Base-by-base conservation (phyloP, 371 early-diverging fungal species). In the Lichtheimia hyalospora region DNA sequence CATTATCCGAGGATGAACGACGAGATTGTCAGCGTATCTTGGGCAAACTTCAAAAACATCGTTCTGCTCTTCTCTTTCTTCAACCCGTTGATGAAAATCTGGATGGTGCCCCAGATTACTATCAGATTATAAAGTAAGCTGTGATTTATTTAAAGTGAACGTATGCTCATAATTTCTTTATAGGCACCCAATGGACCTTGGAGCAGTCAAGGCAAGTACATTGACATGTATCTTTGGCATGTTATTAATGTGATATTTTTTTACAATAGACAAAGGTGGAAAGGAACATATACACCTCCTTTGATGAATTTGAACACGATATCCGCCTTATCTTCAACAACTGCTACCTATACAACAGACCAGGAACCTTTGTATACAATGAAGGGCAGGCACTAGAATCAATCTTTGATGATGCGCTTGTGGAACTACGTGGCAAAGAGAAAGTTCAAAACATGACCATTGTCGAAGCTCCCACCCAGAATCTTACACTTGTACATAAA, bases 111-210 rank as follows among this genome's bases (percentile, higher is more conserved):
- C 77, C 74, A 12, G 62, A 64, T 13, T 79, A 79, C 23, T 76
- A 70, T 48, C 54, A 61, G 5, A 65, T 72, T 42, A 74, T 79
- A 23, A 75, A 74, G 70, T 68, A 69, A 55, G 59, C 39, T 50
- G 16, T 52, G 3, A 2, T 55, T 25, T 56, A 13, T 34, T 23
- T 54, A n/a, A 41, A n/a, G 46, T 0, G 21, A 46, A 43, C 6
- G 40, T 21, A 12, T 50, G 15, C 20, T 12, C 23, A 7, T 34
- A n/a, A 3, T 8, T 8, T 14, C 5, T 48, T n/a, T 40, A 94
- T 67, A 95, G 90, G 64, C 68, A 88, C 58, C 99, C 99, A 10
- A 99, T 99, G 98, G 99, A 99, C 69, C 61, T 97, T 27, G 79
- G 87, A 18, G 96, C 96, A 5, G 88, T 99, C 46, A 20, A 42